Percentiles rank a stretch among this genome's conserved stretches.
phyloP scores from a whole-genome alignment of 2,329 filamentous ascomycete genomes.

The Aspergillus sp. region DNA sequence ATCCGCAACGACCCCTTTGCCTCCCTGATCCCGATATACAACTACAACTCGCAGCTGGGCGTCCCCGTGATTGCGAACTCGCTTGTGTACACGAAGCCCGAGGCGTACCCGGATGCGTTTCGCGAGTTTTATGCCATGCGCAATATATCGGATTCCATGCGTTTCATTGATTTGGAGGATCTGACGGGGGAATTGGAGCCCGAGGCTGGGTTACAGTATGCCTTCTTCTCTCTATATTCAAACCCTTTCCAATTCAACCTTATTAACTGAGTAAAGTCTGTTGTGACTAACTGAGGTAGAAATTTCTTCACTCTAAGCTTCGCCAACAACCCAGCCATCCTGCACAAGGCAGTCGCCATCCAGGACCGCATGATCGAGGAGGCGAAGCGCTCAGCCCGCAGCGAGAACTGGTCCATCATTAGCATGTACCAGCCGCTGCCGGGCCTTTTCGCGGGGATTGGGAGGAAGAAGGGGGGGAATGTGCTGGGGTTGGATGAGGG shows the following conservation, averaged over 20 bases:
- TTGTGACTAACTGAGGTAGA: too few species aligned
- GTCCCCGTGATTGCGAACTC: slow-evolving; percentile 4
- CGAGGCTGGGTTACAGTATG: neutral
- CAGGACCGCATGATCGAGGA: neutral
- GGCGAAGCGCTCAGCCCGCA: neutral
- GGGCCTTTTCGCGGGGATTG: neutral
- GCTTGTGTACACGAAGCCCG: slow-evolving; percentile 13
- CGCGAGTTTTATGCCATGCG: slow-evolving; percentile 10
- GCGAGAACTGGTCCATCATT: neutral
- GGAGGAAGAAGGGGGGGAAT: neutral
- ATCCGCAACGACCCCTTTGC: slow-evolving; percentile 17
- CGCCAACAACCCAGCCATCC: neutral
- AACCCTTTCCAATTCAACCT: too few species aligned
- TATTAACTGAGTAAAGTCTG: too few species aligned
- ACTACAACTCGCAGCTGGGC: slow-evolving; percentile 27
- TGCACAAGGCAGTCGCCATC: neutral
- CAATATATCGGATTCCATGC: slow-evolving; percentile 5
- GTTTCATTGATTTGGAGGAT: neutral
- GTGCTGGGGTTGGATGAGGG: neutral
- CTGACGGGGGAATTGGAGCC: neutral
- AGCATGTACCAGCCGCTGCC: slow-evolving; percentile 1
- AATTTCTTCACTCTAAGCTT: neutral
- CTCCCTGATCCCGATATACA: slow-evolving; percentile 40
- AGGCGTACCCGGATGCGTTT: slow-evolving; percentile 9
- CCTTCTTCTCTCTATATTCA: too few species aligned